phyloP scores from a whole-genome alignment of 75 land plant genomes.

The Picea sitchensis region DNA sequence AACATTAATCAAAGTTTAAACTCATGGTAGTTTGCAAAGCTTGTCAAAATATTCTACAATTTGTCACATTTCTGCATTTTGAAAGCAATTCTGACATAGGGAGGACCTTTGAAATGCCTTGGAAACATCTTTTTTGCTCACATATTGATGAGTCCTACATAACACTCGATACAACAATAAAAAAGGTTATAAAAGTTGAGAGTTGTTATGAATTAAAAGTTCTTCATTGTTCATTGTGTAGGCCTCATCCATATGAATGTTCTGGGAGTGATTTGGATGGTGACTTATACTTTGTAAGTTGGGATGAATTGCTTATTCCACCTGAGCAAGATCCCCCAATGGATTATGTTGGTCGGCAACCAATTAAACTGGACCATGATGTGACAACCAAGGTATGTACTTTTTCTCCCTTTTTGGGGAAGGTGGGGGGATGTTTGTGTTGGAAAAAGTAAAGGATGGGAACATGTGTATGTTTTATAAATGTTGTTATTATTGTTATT shows the following conservation, averaged over 20 bases:
- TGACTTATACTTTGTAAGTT: slow-evolving; percentile 45
- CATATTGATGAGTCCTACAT: not conserved
- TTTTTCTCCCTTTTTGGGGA: not conserved
- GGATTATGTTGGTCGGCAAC: slow-evolving; percentile 31
- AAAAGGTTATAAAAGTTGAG: not conserved
- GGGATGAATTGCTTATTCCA: slow-evolving; percentile 44
- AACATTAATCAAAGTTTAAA: not conserved
- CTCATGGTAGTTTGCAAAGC: not conserved
- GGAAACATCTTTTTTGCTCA: not conserved
- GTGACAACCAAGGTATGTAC: slow-evolving; percentile 31
- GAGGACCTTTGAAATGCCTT: not conserved
- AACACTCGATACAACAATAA: not conserved
- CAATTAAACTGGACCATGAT: slow-evolving; percentile 34
- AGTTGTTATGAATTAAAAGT: not conserved
- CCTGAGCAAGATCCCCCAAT: slow-evolving; percentile 27
- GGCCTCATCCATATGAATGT: slow-evolving; percentile 58
- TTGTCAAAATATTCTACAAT: no score
- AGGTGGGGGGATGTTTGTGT: not conserved
- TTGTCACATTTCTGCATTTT: not conserved
- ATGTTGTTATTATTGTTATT: not conserved
- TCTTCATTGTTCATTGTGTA: slow-evolving; percentile 2
- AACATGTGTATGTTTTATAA: not conserved
- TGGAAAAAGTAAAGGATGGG: not conserved
- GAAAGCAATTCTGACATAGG: not conserved
- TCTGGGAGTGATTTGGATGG: slow-evolving; percentile 66